Evolutionary conservation across 441 rosid genomes (phyloP).

Genomic region (Pelargonium citronellum): DNA sequence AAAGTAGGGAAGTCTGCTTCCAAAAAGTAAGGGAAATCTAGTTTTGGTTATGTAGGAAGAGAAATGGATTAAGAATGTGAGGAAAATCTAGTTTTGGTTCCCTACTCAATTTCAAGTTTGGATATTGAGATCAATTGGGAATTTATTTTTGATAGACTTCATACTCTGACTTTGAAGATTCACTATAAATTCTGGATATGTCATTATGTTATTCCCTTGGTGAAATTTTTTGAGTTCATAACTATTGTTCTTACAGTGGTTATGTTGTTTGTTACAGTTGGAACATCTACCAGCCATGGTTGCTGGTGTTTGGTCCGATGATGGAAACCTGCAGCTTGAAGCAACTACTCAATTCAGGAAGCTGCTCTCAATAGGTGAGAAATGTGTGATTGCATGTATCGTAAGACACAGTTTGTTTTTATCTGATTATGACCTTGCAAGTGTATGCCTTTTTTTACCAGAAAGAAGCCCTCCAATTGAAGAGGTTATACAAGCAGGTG

Average conservation of each 20-base stretch:
- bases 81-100: too few relatives aligned
- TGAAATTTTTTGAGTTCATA: neutral
- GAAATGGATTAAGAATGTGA: too few relatives aligned
- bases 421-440: neutral
- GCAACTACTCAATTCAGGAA: conserved; percentile 75
- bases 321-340: conserved; percentile 56
- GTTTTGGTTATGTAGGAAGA: too few relatives aligned
- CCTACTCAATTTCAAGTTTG: neutral
- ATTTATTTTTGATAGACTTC: neutral
- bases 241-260: neutral
- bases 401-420: neutral
- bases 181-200: neutral
- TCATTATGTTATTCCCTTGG: neutral
- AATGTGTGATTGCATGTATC: neutral
- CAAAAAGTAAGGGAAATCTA: too few relatives aligned
- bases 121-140: neutral
- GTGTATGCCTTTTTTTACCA: conserved; percentile 16
- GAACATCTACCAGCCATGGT: conserved; percentile 73
- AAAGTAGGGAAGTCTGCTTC: too few relatives aligned
- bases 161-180: too few relatives aligned
- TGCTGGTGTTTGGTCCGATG: conserved; percentile 62
- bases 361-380: conserved; percentile 65
- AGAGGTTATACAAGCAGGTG: conserved; percentile 74
- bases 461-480: conserved; percentile 86
- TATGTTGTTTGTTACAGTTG: conserved; percentile 40